phyloP scores from a whole-genome alignment of 2,329 filamentous ascomycete genomes.

The Penicillium sp. region DNA sequence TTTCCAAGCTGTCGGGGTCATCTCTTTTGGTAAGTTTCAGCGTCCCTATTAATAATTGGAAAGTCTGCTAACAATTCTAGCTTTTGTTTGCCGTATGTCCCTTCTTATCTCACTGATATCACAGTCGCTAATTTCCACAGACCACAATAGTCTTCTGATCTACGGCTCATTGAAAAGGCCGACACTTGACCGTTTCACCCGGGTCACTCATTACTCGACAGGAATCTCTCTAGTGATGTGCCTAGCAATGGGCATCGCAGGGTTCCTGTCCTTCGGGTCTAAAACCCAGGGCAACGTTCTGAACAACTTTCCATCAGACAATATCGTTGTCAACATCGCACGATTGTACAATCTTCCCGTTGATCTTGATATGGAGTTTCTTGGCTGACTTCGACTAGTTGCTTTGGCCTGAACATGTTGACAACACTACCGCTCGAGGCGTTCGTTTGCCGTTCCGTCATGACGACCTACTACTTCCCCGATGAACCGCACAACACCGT shows the following conservation, averaged over 20 bases:
- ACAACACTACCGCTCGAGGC: conserved; percentile 94
- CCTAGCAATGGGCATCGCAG: conserved; percentile 79
- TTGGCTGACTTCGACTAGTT: conserved; percentile 46
- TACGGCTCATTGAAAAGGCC: conserved; percentile 93
- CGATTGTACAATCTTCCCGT: conserved; percentile 57
- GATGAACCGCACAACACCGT: conserved; percentile 75
- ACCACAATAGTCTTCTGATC: conserved; percentile 96
- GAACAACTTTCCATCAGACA: conserved; percentile 93
- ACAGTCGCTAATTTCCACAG: conserved; percentile 34
- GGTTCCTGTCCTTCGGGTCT: conserved; percentile 91
- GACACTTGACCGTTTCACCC: conserved; percentile 90
- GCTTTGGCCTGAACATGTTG: conserved; percentile 98
- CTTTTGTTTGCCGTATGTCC: conserved; percentile 63
- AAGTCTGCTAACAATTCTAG: conserved; percentile 42
- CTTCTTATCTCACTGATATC: neutral
- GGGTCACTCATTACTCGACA: conserved; percentile 91
- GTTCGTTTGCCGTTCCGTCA: conserved; percentile 95
- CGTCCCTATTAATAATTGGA: conserved; percentile 1
- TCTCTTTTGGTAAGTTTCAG: conserved; percentile 75
- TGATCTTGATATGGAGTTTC: neutral
- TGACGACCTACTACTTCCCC: conserved; percentile 79
- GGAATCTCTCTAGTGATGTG: conserved; percentile 88
- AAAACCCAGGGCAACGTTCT: conserved; percentile 91
- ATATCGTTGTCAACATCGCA: conserved; percentile 90
- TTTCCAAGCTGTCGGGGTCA: conserved; percentile 95